Base-by-base conservation (phyloP, 208 protist genomes). In the Crithidia mellificae region DNA sequence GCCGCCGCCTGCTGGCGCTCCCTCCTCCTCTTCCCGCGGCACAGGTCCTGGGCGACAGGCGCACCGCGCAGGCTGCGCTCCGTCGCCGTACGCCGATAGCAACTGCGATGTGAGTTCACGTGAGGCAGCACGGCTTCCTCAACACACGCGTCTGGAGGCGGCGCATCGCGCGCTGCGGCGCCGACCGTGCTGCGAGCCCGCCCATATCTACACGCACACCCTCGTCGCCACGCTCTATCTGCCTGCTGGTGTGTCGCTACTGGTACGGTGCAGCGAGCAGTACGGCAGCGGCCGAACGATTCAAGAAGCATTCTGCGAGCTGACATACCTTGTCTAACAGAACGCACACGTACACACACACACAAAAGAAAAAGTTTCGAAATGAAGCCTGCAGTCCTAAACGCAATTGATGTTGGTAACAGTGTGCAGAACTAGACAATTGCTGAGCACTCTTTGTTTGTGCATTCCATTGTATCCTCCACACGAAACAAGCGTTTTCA, bases 231-330 rank as follows among this genome's bases (percentile, higher is more conserved):
- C 77, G 49, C 38, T 90, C 24, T 83, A 71, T 38, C 56, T 93
- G n/a, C 74, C 79, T 4, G 73, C 52, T 0, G 78, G 78, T 0
- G 68, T 77, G 20, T 34, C 43, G 29, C 25, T 90, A 38, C 47
- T 80, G 70, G 84, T 88, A 57, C 75, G 79, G 27, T 88, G 77
- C 56, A 46, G 75, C 47, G 58, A 76, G 11, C 30, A 75, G 24
- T 41, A 70, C 53, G 54, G 72, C 51, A 74, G 67, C n/a, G n/a
- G n/a, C 0, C 74, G 57, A 20, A 41, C 53, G 12, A 52, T 80
- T 15, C 46, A 77, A 49, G 87, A 88, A 49, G 84, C 78, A 2
- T 82, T 90, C 49, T 53, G 87, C 19, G 84, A 93, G 71, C 30
- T 90, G 25, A 81, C 84, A 52, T 74, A 79, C 52, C 56, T 90